Percentiles rank a stretch among this genome's conserved stretches.
Evolutionary conservation across 768 basidiomycete species (phyloP).

Genomic region (Russula sp.): DNA sequence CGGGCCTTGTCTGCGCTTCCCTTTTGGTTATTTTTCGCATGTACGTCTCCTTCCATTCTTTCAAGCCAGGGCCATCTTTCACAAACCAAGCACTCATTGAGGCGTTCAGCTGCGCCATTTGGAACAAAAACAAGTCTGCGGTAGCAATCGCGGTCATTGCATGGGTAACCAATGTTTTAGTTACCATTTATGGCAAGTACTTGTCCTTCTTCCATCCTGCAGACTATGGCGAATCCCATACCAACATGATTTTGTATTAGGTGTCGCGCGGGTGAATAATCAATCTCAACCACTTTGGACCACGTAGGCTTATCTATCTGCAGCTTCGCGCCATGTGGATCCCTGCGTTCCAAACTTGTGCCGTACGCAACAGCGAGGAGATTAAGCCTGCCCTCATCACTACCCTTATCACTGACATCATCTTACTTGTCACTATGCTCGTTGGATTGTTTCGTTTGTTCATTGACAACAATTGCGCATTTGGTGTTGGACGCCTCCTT

Average conservation of each 20-base stretch:
- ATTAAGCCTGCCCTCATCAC: background rate
- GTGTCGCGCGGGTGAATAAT: background rate
- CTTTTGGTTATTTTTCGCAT: background rate
- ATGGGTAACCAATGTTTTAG: background rate
- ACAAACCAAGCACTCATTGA: background rate
- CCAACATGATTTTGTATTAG: background rate
- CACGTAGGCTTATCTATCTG: background rate
- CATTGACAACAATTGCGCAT: too few species aligned
- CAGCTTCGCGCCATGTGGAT: background rate
- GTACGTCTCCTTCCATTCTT: background rate
- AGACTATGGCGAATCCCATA: background rate
- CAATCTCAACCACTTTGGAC: background rate
- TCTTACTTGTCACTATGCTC: background rate
- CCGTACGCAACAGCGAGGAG: background rate
- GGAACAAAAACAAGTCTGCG: background rate
- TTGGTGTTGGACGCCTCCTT: background rate
- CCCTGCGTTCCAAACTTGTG: background rate
- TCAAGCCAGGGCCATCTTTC: background rate
- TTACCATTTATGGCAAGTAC: background rate
- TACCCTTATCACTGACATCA: background rate
- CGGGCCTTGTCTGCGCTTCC: background rate
- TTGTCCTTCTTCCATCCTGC: background rate
- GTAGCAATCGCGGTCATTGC: background rate
- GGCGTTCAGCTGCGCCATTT: background rate
- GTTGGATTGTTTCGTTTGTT: background rate